Evolutionary conservation across 495 filamentous ascomycete genomes (phyloP).

Genomic region (Aspergillus affinis): DNA sequence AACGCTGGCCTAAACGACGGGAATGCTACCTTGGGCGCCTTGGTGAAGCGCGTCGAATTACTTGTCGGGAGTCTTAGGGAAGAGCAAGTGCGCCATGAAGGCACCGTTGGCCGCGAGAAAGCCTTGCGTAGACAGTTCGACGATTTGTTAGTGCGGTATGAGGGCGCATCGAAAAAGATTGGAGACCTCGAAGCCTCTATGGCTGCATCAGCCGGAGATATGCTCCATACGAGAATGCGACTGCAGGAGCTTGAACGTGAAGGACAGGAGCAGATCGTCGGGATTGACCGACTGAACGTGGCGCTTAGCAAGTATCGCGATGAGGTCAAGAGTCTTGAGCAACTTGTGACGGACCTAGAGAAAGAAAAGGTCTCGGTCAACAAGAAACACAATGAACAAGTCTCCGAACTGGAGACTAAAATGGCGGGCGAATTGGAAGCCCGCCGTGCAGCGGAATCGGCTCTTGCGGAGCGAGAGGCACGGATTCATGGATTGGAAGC

Average conservation of each 20-base stretch:
- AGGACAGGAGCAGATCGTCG: conserved; percentile 55
- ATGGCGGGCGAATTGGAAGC: conserved; percentile 36
- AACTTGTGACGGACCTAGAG: conserved; percentile 60
- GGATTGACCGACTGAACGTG: conserved; percentile 58
- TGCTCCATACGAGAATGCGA: conserved; percentile 44
- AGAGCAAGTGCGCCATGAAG: conserved; percentile 32
- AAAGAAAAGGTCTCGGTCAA: conserved; percentile 43
- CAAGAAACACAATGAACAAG: conserved; percentile 29
- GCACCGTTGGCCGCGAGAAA: conserved; percentile 34
- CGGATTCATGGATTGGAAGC: conserved; percentile 44
- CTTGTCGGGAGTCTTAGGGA: conserved; percentile 36
- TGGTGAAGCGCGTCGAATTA: conserved; percentile 36
- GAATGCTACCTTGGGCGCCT: conserved; percentile 37
- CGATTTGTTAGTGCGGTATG: conserved; percentile 35
- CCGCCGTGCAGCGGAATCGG: conserved; percentile 36
- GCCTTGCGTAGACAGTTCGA: conserved; percentile 47
- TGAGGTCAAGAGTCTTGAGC: conserved; percentile 64
- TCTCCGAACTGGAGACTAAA: conserved; percentile 42
- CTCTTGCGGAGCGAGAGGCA: conserved; percentile 30
- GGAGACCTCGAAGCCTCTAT: conserved; percentile 53
- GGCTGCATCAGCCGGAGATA: conserved; percentile 54
- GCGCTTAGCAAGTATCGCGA: conserved; percentile 63
- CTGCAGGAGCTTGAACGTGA: conserved; percentile 51
- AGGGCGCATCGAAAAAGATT: conserved; percentile 43
- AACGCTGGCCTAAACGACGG: conserved; percentile 40